phyloP scores from a whole-genome alignment of 768 basidiomycete species.

The Pisolithus marmoratus region DNA sequence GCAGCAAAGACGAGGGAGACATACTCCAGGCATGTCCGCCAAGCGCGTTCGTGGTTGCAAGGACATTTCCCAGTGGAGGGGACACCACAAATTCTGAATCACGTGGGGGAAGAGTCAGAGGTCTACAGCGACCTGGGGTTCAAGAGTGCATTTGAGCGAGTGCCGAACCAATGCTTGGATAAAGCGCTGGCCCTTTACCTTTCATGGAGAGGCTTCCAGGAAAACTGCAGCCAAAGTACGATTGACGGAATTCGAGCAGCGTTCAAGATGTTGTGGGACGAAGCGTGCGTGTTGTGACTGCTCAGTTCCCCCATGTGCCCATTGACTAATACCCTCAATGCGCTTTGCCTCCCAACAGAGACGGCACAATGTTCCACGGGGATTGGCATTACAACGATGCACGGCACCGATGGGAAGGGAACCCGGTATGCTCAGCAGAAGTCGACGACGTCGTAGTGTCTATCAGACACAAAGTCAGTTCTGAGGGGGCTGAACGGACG shows the following conservation, averaged over 20 bases:
- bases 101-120: not conserved
- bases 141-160: not conserved
- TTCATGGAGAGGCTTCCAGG: conserved; percentile 1
- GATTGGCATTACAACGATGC: conserved; percentile 21
- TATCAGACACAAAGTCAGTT: conserved; percentile 16
- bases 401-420: conserved; percentile 20
- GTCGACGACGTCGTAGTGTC: conserved; percentile 20
- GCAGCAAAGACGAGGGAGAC: not conserved
- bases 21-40: not conserved
- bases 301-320: not conserved
- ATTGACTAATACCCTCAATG: not conserved
- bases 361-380: conserved; percentile 21
- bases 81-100: too few relatives aligned
- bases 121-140: not conserved
- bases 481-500: too few relatives aligned
- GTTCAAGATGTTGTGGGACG: conserved; percentile 2
- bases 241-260: not conserved
- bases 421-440: conserved; percentile 21
- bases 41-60: not conserved
- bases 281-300: not conserved
- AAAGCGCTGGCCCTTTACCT: conserved; percentile 1
- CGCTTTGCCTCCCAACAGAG: conserved; percentile 3
- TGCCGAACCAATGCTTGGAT: not conserved
- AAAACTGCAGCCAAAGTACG: not conserved
- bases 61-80: not conserved